Evolutionary conservation across 495 filamentous ascomycete species (phyloP).

Genomic region (Aspergillus affinis): DNA sequence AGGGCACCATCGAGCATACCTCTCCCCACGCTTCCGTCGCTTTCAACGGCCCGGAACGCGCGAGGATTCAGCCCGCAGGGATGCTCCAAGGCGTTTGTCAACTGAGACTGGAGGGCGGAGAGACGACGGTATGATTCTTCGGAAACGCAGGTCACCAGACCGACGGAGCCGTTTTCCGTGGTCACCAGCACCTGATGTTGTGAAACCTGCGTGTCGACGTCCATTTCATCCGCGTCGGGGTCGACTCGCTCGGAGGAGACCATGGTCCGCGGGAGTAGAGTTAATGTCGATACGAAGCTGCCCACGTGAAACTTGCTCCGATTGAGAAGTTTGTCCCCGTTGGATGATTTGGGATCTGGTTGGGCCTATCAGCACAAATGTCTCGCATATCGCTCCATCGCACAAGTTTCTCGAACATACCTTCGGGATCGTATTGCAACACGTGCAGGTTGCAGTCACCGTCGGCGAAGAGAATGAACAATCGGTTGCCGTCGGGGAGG

Average conservation of each 20-base stretch:
- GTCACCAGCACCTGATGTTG: conserved; percentile 66
- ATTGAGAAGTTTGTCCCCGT: conserved; percentile 83
- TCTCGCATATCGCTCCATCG: background rate
- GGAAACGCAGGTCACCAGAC: conserved; percentile 72
- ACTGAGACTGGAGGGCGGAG: conserved; percentile 74
- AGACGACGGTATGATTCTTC: conserved; percentile 83
- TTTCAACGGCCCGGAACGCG: conserved; percentile 62
- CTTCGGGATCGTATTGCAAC: conserved; percentile 91
- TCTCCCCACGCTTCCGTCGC: conserved; percentile 49
- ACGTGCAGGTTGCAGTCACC: conserved; percentile 83
- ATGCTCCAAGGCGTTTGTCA: conserved; percentile 73
- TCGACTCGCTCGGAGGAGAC: conserved; percentile 42
- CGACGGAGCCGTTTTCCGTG: conserved; percentile 69
- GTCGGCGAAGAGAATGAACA: conserved; percentile 82
- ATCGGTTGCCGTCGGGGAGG: conserved; percentile 77
- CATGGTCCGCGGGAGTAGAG: conserved; percentile 68
- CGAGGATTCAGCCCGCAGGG: conserved; percentile 79
- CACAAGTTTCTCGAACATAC: conserved; percentile 35
- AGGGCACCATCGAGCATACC: conserved; percentile 64
- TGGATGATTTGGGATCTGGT: conserved; percentile 87
- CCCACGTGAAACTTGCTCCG: conserved; percentile 84
- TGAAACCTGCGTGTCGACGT: conserved; percentile 27
- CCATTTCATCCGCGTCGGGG: conserved; percentile 41
- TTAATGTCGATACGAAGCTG: conserved; percentile 69
- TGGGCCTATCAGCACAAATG: conserved; percentile 4